Evolutionary conservation across 352 stramenopile species (phyloP).

Genomic region (Phytophthora europaea): DNA sequence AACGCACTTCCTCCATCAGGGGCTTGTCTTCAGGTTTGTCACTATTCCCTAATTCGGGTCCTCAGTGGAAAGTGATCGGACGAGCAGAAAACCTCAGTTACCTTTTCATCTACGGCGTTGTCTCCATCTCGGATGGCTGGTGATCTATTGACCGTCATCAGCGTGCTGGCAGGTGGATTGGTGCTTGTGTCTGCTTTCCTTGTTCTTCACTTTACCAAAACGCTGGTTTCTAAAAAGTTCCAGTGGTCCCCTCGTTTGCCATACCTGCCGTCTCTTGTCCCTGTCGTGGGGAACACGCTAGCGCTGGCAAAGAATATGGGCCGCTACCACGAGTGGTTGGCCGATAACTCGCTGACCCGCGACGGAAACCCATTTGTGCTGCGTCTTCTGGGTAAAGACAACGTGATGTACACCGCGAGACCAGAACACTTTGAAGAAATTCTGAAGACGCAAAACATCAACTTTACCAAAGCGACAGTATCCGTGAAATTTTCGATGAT

Average conservation of each 20-base stretch:
- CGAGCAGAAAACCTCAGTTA: background rate
- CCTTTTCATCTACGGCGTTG: background rate
- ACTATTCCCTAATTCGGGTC: too few relatives aligned
- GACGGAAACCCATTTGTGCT: conserved; percentile 15
- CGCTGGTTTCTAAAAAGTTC: background rate
- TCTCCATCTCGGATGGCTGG: background rate
- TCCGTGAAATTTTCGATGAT: conserved; percentile 26
- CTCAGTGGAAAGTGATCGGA: background rate
- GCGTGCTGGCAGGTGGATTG: background rate
- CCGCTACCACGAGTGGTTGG: conserved; percentile 7
- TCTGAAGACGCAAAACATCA: conserved; percentile 8
- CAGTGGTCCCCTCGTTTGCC: conserved; percentile 22
- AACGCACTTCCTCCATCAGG: too few relatives aligned
- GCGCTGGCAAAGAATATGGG: conserved; percentile 27
- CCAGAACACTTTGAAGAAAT: conserved; percentile 22
- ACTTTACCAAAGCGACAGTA: conserved; percentile 20
- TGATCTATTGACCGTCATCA: background rate
- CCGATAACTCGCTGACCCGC: background rate
- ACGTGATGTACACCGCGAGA: conserved; percentile 9
- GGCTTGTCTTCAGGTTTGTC: too few relatives aligned
- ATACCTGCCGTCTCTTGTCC: conserved; percentile 55
- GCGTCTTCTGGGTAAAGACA: conserved; percentile 12
- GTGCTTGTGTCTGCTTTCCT: background rate
- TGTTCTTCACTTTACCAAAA: background rate
- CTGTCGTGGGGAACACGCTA: conserved; percentile 50